Conservation (phyloP, 306 rosid genomes). For the Glycine soja region DNA sequence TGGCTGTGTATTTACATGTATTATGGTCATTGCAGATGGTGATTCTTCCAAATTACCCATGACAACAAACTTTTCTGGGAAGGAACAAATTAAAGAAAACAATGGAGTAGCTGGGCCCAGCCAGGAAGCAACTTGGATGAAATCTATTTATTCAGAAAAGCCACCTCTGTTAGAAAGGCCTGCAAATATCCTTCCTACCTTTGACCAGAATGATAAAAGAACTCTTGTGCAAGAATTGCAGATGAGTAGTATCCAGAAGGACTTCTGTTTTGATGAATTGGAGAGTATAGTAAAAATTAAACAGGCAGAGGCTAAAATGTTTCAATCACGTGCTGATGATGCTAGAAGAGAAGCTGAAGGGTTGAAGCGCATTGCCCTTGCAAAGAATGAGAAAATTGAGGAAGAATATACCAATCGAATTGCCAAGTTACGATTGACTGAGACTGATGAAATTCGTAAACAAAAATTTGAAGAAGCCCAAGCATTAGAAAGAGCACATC, state of each 20-base stretch:
- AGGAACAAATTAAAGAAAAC: slow-evolving; percentile 69
- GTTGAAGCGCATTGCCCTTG: slow-evolving; percentile 81
- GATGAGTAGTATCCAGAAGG: slow-evolving; percentile 68
- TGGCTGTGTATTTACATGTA: slow-evolving; percentile 41
- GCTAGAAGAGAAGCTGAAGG: slow-evolving; percentile 97
- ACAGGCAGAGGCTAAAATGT: slow-evolving; percentile 93
- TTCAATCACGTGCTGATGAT: slow-evolving; percentile 87
- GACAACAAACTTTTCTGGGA: slow-evolving; percentile 55
- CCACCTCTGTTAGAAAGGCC: slow-evolving; percentile 68
- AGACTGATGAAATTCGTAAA: slow-evolving; percentile 80
- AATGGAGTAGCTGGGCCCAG: slow-evolving; percentile 74
- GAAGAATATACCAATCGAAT: slow-evolving; percentile 80
- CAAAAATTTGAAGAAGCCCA: slow-evolving; percentile 85
- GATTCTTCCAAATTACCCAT: slow-evolving; percentile 72
- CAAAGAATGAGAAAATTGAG: slow-evolving; percentile 85
- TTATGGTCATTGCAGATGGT: slow-evolving; percentile 63
- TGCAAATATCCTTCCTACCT: slow-evolving; percentile 70
- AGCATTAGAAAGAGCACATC: slow-evolving; percentile 75
- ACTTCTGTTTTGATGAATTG: slow-evolving; percentile 81
- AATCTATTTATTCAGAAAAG: slow-evolving; percentile 72
- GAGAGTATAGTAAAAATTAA: slow-evolving; percentile 84
- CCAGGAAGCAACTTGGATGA: slow-evolving; percentile 85
- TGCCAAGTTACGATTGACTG: slow-evolving; percentile 68
- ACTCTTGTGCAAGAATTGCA: slow-evolving; percentile 67
- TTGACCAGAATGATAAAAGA: slow-evolving; percentile 70